phyloP scores from a whole-genome alignment of 2,329 filamentous ascomycete genomes.

The Fusarium camptoceras region DNA sequence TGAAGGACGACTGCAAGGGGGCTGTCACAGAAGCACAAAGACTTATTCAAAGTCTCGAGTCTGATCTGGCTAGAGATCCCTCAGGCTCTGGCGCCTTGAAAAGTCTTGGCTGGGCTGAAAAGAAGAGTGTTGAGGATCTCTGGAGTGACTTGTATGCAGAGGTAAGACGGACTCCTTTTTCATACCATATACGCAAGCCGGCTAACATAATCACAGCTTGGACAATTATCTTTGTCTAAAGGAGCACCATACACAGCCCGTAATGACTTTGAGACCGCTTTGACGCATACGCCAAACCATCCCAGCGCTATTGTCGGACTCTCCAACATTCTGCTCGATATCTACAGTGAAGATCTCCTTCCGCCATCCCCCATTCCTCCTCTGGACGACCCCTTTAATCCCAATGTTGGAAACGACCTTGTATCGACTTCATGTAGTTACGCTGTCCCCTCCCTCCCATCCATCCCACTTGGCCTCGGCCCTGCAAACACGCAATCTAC shows the following conservation, averaged over 20 bases:
- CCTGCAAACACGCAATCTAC: conserved; percentile 37
- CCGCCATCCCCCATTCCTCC: conserved; percentile 66
- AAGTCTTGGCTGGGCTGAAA: conserved; percentile 79
- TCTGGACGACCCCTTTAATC: conserved; percentile 47
- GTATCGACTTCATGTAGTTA: conserved; percentile 13
- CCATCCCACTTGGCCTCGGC: conserved; percentile 61
- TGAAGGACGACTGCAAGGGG: conserved; percentile 82
- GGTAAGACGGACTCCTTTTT: conserved; percentile 61
- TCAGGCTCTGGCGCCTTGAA: conserved; percentile 72
- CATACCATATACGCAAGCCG: not conserved
- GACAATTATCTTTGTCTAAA: conserved; percentile 72
- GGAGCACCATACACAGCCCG: conserved; percentile 76
- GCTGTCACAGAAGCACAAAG: conserved; percentile 85
- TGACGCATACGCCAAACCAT: conserved; percentile 84
- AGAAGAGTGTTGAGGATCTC: conserved; percentile 84
- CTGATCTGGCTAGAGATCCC: conserved; percentile 70
- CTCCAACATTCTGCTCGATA: conserved; percentile 86
- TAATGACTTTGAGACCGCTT: conserved; percentile 81
- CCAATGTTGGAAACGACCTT: conserved; percentile 1
- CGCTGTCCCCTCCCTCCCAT: conserved; percentile 51
- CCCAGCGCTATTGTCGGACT: conserved; percentile 82
- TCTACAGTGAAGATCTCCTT: conserved; percentile 77
- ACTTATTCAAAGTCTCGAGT: conserved; percentile 77
- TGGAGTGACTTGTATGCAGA: conserved; percentile 87
- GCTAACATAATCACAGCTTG: conserved; percentile 65